Conservation (phyloP, 176 grass and related monocot species). For the Zizania latifolia region DNA sequence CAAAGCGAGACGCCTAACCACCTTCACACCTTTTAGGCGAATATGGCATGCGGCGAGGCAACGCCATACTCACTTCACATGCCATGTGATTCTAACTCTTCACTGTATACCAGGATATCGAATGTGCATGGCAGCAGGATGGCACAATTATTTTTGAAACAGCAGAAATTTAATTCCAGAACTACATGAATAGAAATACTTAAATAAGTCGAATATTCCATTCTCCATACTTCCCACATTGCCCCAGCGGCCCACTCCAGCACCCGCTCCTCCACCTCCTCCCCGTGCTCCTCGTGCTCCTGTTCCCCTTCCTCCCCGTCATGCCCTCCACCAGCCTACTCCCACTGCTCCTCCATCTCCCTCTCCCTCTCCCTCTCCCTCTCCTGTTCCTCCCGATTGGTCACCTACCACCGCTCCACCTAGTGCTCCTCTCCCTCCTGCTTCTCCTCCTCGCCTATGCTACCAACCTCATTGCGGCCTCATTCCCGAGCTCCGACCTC, state of each 20-base stretch:
- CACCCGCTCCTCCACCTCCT: constrained; percentile 39
- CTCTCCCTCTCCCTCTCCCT: constrained; percentile 15
- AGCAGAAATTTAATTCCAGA: too few species aligned
- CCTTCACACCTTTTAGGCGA: too few species aligned
- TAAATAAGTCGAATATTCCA: too few species aligned
- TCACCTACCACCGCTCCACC: not conserved
- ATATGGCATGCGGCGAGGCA: too few species aligned
- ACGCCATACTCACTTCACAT: too few species aligned
- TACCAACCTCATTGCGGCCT: constrained; percentile 5
- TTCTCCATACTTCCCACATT: not conserved
- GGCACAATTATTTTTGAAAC: too few species aligned
- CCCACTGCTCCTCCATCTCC: constrained; percentile 40
- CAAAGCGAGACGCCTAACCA: too few species aligned
- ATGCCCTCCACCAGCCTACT: constrained; percentile 14
- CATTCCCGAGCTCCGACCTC: constrained; percentile 36
- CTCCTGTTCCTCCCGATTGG: constrained; percentile 16
- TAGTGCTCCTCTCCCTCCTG: constrained; percentile 23
- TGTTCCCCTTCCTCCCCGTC: constrained; percentile 29
- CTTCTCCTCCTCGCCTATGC: constrained; percentile 31
- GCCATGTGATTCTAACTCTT: too few species aligned
- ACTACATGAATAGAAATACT: too few species aligned
- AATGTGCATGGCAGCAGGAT: too few species aligned
- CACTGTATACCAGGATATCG: too few species aligned
- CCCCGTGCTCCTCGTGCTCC: not conserved
- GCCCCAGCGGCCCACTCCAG: not conserved